Evolutionary conservation across 2,329 filamentous ascomycete genomes (phyloP).

Genomic region (Colletotrichum incanum): DNA sequence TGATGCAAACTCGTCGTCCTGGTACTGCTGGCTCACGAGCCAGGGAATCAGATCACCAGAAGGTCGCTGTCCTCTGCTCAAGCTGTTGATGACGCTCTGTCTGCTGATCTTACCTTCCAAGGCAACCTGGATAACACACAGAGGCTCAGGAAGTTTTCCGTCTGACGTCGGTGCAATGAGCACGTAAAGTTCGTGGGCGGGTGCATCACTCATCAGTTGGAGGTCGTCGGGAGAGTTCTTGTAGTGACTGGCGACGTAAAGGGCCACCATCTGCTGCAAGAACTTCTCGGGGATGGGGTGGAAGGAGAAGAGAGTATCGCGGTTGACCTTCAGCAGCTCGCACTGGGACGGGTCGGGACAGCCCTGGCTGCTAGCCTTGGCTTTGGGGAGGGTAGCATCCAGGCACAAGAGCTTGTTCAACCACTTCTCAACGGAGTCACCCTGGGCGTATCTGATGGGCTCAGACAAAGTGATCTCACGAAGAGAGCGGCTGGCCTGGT

Average conservation of each 20-base stretch:
- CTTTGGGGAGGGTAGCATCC: constrained; percentile 89
- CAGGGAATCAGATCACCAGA: constrained; percentile 96
- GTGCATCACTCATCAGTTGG: constrained; percentile 98
- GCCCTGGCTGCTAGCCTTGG: constrained; percentile 80
- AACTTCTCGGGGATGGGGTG: constrained; percentile 98
- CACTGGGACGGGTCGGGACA: constrained; percentile 93
- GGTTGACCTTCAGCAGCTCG: constrained; percentile 93
- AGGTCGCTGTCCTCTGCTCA: constrained; percentile 90
- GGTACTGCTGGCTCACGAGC: constrained; percentile 98
- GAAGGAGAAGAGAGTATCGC: constrained; percentile 98
- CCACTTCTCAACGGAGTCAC: constrained; percentile 96
- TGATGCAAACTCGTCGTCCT: constrained; percentile 95
- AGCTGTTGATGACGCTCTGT: constrained; percentile 90
- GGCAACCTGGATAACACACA: constrained; percentile 95
- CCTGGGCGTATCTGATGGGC: constrained; percentile 93
- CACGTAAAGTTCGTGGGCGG: constrained; percentile 96
- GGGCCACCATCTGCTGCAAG: constrained; percentile 96
- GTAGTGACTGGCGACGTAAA: constrained; percentile 98
- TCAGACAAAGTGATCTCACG: constrained; percentile 94
- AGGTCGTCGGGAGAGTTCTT: constrained; percentile 98
- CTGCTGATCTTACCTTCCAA: constrained; percentile 96
- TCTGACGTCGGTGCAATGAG: constrained; percentile 89
- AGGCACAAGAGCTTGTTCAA: constrained; percentile 94
- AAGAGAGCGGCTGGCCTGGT: constrained; percentile 81
- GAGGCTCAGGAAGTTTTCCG: constrained; percentile 87